Percentiles rank a stretch among this genome's conserved stretches.
Evolutionary conservation across 2,329 filamentous ascomycete species (phyloP).

Genomic region (Sclerotinia borealis): DNA sequence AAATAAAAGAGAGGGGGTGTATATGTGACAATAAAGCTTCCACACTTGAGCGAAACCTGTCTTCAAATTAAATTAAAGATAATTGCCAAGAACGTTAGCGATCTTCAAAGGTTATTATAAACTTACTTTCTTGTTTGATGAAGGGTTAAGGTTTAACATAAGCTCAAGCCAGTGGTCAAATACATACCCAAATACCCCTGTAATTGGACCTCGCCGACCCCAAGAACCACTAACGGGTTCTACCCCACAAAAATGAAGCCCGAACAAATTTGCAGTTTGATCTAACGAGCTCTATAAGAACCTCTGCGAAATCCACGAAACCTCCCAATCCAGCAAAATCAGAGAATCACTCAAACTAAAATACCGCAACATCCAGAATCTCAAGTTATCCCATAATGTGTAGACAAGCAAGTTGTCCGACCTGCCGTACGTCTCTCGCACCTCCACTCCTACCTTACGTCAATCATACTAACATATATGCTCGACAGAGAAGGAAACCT

Average conservation of each 20-base stretch:
- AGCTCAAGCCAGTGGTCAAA: background rate
- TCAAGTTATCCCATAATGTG: conserved; percentile 39
- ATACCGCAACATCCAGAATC: background rate
- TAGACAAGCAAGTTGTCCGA: conserved; percentile 43
- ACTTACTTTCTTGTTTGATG: too few relatives aligned
- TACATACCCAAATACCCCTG: background rate
- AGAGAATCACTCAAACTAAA: background rate
- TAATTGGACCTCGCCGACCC: background rate
- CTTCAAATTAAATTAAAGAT: too few relatives aligned
- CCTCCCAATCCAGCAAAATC: background rate
- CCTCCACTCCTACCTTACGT: conserved; percentile 3
- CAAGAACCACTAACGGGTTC: background rate
- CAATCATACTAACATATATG: background rate
- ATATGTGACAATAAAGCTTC: background rate
- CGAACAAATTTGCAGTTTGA: background rate
- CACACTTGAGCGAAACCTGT: background rate
- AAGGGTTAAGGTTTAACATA: too few relatives aligned
- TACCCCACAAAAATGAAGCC: background rate
- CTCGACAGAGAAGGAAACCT: conserved; percentile 42
- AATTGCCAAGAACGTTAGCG: background rate
- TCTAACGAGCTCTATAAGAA: background rate
- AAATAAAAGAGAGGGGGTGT: background rate
- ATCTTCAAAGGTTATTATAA: too few relatives aligned
- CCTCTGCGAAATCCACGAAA: background rate
- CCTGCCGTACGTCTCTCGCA: conserved; percentile 40